These are phyloP conservation scores for Globisporangium uncinulatum DNA, from an alignment of 352 stramenopile genomes.

Conservation along the genomic window DNA sequence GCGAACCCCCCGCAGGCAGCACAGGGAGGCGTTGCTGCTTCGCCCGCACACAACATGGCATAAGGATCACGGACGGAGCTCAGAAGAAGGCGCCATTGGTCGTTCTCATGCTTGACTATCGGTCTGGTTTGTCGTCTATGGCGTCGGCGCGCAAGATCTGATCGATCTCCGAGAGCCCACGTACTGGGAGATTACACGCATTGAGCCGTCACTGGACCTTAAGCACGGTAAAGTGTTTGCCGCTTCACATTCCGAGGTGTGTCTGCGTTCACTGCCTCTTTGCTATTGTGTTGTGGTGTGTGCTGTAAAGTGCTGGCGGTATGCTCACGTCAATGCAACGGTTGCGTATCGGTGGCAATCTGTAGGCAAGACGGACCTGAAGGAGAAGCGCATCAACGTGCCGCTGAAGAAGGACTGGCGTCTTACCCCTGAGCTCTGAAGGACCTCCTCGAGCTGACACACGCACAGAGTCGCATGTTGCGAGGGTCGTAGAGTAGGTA, in stretches of 20 bases:
- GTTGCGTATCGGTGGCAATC: no score
- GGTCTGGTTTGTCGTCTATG: no score
- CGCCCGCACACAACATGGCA: not conserved
- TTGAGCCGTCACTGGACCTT: constrained; percentile 65
- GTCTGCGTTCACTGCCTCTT: constrained; percentile 12
- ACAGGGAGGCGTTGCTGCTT: not conserved
- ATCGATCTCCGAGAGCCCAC: constrained; percentile 63
- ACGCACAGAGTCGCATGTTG: no score
- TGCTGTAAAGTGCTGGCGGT: not conserved
- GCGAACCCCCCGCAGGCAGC: not conserved
- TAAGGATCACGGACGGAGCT: no score
- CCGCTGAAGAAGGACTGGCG: constrained; percentile 73
- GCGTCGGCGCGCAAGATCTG: constrained; percentile 62
- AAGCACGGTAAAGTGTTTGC: constrained; percentile 85
- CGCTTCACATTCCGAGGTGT: constrained; percentile 75
- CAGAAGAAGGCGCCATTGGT: no score
- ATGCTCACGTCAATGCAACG: not conserved
- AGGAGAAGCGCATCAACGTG: constrained; percentile 76
- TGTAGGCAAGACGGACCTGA: constrained; percentile 66
- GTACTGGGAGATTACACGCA: constrained; percentile 79
- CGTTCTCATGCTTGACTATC: no score
- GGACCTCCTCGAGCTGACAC: no score
- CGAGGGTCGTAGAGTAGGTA: not conserved
- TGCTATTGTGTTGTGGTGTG: not conserved
- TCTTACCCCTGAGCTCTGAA: constrained; percentile 15